Base-by-base conservation (phyloP, 805 yeast species). In the Ascoidea asiatica region DNA sequence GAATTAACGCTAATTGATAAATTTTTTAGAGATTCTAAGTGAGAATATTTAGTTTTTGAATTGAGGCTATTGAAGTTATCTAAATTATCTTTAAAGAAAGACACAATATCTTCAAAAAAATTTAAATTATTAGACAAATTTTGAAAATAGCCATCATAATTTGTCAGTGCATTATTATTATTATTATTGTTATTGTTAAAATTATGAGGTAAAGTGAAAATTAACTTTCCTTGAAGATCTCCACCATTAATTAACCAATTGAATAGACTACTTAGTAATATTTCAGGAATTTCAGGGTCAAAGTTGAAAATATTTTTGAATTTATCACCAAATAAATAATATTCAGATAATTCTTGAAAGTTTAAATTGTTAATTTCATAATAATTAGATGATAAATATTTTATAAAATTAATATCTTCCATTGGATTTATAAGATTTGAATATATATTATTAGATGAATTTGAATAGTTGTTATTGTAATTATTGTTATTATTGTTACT, bases 221-320 rank as follows among this genome's bases (percentile, higher is more conserved):
- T n/a, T 18, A 22, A 44, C n/a, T 43, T 44, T 4, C 51, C 51
- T 15, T 21, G 20, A 18, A 19, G 13, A 20, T 46, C 51, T 7
- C 51, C 51, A 4, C 49, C 49, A 11, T 41, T 29, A 5, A 46
- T 21, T 17, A 48, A 41, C 51, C 51, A 48, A 33, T 38, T 40
- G 38, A 48, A 21, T 17, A 48, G 18, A 4, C 37, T 39, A 37
- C 44, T 46, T 11, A 40, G 21, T 11, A 46, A 35, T 22, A 33
- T 39, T 19, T 17, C 5, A 17, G 11, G 29, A 18, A 22, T 38
- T 38, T 19, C 7, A 8, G 40, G 18, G 20, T 38, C 40, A 18
- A 38, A 38, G n/a, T 35, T 18, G 23, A 46, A 48, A 21, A 44
- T 40, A 2, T 29, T 13, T 8, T 21, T 19, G 18, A 48, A 21